These are phyloP conservation scores for Allomyces javanicus DNA, from an alignment of 192 early-diverging fungal genomes.

Conservation along the genomic window DNA sequence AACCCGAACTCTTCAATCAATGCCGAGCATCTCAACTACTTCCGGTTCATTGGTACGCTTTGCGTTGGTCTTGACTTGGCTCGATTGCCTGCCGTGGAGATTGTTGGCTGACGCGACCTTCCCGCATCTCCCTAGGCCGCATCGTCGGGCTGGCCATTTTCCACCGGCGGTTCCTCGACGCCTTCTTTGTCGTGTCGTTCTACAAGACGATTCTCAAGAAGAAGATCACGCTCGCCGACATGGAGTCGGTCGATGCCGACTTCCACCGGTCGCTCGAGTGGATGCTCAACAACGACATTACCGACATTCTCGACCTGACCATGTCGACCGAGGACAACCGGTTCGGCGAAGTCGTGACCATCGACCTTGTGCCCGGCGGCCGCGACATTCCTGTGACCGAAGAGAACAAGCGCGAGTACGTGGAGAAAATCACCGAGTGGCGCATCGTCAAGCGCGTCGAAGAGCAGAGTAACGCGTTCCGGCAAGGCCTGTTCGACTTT, in stretches of 20 bases:
- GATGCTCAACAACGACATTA: constrained; percentile 82
- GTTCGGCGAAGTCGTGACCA: constrained; percentile 71
- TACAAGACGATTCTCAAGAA: constrained; percentile 93
- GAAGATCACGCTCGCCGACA: constrained; percentile 67
- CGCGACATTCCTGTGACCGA: constrained; percentile 84
- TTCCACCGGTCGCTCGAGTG: constrained; percentile 78
- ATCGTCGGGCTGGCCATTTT: constrained; percentile 89
- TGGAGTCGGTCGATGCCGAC: constrained; percentile 89
- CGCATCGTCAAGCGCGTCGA: constrained; percentile 73
- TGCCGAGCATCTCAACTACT: constrained; percentile 95
- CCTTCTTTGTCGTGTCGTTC: constrained; percentile 87
- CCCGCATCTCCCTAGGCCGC: constrained; percentile 29
- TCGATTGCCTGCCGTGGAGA: too few relatives aligned
- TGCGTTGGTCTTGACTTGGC: too few relatives aligned
- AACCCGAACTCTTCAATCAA: constrained; percentile 88
- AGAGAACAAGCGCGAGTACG: constrained; percentile 91
- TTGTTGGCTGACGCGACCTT: too few relatives aligned
- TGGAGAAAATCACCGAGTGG: constrained; percentile 76
- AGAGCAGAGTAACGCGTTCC: constrained; percentile 91
- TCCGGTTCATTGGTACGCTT: constrained; percentile 58
- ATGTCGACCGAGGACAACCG: constrained; percentile 89
- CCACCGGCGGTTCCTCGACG: constrained; percentile 90
- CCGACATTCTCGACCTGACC: constrained; percentile 63
- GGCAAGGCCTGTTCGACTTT: constrained; percentile 83
- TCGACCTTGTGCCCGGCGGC: constrained; percentile 77